A percentile compares a stretch with the other conserved stretches of the same genome.
These are phyloP conservation scores for Mycena rosella DNA, from an alignment of 768 basidiomycete species.

Conservation along the genomic window DNA sequence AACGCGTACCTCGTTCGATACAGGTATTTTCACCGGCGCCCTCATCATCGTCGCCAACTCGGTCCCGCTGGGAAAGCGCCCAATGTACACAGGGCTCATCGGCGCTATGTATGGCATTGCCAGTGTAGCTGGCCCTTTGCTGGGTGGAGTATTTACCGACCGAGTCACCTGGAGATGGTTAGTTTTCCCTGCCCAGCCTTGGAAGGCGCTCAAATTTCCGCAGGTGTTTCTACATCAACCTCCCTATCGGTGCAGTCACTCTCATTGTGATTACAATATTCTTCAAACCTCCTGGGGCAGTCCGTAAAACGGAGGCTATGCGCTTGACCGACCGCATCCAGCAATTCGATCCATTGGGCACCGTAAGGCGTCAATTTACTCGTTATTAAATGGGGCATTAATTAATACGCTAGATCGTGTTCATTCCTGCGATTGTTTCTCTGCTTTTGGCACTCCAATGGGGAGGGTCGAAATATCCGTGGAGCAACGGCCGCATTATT, in stretches of 20 bases:
- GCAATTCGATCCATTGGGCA: too few species aligned
- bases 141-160: slow-evolving; percentile 16
- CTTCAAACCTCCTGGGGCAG: background rate
- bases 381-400: slow-evolving; percentile 25
- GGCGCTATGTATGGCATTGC: too few species aligned
- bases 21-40: slow-evolving; percentile 24
- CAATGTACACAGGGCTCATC: slow-evolving; percentile 23
- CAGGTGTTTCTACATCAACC: background rate
- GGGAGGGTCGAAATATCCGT: slow-evolving; percentile 56
- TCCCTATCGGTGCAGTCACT: background rate
- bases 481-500: slow-evolving; percentile 47
- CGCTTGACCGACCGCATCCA: slow-evolving; percentile 25
- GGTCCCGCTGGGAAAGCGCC: slow-evolving; percentile 13
- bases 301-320: slow-evolving; percentile 9
- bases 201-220: too few species aligned
- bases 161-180: slow-evolving; percentile 49
- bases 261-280: background rate
- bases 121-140: slow-evolving; percentile 3
- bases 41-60: slow-evolving; percentile 30
- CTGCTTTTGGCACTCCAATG: too few species aligned
- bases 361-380: slow-evolving; percentile 8
- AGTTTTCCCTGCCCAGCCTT: slow-evolving; percentile 41
- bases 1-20: background rate
- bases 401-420: background rate
- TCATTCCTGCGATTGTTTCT: slow-evolving; percentile 35